Percentiles rank a stretch among this genome's conserved stretches.
Conservation (phyloP, 371 early-diverging fungal genomes). For the Batkoa obscura region DNA sequence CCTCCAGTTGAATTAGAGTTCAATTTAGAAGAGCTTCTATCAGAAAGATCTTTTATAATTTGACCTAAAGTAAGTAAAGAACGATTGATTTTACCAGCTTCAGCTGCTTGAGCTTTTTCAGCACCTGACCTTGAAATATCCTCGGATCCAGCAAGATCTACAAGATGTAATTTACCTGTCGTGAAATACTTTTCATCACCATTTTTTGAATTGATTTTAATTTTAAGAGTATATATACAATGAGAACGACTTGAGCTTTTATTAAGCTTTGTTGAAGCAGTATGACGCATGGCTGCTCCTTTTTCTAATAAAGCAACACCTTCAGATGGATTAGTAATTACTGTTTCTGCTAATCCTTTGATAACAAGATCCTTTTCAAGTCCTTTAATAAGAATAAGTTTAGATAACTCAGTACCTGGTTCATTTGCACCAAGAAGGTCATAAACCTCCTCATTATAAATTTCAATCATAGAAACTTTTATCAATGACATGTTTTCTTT, state of each 20-base stretch:
- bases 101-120: constrained; percentile 64
- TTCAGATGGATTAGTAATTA: constrained; percentile 46
- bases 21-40: constrained; percentile 47
- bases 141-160: constrained; percentile 97
- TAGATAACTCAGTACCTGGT: constrained; percentile 16
- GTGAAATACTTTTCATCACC: constrained; percentile 23
- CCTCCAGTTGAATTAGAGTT: no score
- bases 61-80: constrained; percentile 80
- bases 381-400: constrained; percentile 50
- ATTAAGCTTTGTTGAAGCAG: constrained; percentile 80
- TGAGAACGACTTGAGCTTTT: constrained; percentile 88
- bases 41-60: constrained; percentile 82
- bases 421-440: constrained; percentile 56
- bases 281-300: constrained; percentile 58
- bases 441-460: constrained; percentile 96
- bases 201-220: neutral
- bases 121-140: constrained; percentile 83
- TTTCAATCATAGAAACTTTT: constrained; percentile 76
- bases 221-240: constrained; percentile 54
- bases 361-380: constrained; percentile 46
- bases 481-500: no score
- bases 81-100: constrained; percentile 82
- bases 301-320: constrained; percentile 52
- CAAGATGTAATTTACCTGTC: constrained; percentile 84
- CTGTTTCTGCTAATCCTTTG: constrained; percentile 56